phyloP scores from a whole-genome alignment of 164 flowering plant species.

The Magnolia officinalis region DNA sequence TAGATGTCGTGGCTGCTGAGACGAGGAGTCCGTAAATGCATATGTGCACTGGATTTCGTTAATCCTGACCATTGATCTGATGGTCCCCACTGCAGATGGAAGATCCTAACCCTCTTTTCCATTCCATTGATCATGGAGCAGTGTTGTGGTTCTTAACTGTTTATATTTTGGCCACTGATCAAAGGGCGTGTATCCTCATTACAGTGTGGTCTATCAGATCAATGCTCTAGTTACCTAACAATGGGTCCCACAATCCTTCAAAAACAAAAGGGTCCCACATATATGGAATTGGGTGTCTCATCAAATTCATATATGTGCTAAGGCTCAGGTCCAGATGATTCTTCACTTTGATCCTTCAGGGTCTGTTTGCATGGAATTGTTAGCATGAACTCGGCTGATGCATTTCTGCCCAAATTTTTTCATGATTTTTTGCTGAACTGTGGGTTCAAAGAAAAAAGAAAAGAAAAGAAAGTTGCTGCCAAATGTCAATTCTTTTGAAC shows the following conservation, averaged over 20 bases:
- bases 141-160: too few species aligned
- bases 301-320: neutral
- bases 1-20: neutral
- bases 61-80: neutral
- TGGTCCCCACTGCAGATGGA: too few species aligned
- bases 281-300: neutral
- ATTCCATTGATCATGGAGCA: too few species aligned
- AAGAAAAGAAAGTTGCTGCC: neutral
- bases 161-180: too few species aligned
- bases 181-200: too few species aligned
- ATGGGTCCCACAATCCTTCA: neutral
- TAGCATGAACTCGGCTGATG: too few species aligned
- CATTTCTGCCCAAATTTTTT: neutral
- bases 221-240: too few species aligned
- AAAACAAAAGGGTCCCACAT: neutral
- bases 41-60: neutral
- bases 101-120: too few species aligned
- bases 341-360: neutral
- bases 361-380: neutral
- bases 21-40: neutral
- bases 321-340: neutral
- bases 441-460: neutral
- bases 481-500: neutral
- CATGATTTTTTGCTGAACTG: neutral
- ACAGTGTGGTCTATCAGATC: too few species aligned